These are phyloP conservation scores for Lactifluus subvellereus DNA, from an alignment of 768 basidiomycete species.

Conservation along the genomic window DNA sequence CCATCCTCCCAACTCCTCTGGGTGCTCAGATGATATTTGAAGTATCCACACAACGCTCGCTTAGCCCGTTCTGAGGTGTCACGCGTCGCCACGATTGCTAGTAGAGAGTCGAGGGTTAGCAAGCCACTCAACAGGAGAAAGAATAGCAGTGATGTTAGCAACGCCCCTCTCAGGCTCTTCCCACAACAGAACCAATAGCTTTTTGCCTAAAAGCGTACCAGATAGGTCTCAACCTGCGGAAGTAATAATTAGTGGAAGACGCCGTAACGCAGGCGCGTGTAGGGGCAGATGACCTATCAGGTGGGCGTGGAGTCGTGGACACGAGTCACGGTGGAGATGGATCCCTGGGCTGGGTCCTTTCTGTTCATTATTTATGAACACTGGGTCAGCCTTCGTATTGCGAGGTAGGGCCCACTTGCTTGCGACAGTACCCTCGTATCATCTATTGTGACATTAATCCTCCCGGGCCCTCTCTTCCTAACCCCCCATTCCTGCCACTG, in stretches of 20 bases:
- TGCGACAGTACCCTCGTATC: neutral
- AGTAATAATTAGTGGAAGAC: conserved; percentile 2
- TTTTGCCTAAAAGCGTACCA: no score
- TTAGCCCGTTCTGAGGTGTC: neutral
- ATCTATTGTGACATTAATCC: neutral
- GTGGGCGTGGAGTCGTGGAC: neutral
- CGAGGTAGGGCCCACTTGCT: neutral
- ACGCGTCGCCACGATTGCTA: neutral
- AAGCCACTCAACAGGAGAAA: neutral
- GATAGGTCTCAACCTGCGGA: neutral
- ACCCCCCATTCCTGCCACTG: neutral
- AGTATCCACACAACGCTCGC: neutral
- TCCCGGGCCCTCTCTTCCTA: neutral
- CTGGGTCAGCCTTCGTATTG: neutral
- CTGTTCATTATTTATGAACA: conserved; percentile 12
- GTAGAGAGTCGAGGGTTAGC: neutral
- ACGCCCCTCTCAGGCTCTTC: neutral
- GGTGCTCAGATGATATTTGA: neutral
- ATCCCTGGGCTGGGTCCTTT: neutral
- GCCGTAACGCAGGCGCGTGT: conserved; percentile 4
- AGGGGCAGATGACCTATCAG: conserved; percentile 19
- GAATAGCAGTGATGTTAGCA: neutral
- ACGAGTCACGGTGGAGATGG: neutral
- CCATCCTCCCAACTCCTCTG: neutral
- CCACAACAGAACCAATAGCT: neutral